Base-by-base conservation (phyloP, 2,329 filamentous ascomycete genomes). In the Myriosclerotinia curreyana region DNA sequence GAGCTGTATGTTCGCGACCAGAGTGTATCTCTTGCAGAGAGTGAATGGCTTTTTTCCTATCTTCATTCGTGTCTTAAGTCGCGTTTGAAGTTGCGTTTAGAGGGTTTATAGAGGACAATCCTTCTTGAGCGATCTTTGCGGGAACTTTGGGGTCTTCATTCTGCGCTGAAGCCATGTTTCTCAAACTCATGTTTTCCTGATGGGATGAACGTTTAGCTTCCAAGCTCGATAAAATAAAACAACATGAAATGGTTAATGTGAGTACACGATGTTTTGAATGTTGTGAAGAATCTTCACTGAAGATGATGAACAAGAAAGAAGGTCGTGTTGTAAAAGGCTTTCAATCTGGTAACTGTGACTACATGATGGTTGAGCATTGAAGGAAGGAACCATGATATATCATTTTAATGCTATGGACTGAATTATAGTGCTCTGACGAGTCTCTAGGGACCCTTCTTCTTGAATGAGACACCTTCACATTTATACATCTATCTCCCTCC, bases 351-450 rank as follows among this genome's bases (percentile, higher is more conserved):
- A 38, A 42, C 14, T 15, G 48, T 25, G 14, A 12, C 42, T 31
- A 36, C 31, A 1, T 11, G 1, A 14, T 34, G 20, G 46, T 8
- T 36, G 14, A n/a, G 20, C 12, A 48, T 12, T 31, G n/a, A 22
- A 48, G 31, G 55, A 59, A 59, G 31, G 55, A 6, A n/a, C 42
- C 42, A 59, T 59, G 14, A 17, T 22, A 25, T 36, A 34, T 36
- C 4, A 17, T 34, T 48, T 22, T 1, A 22, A 14, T 2, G 31
- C 5, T 15, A 9, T 9, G 5, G 3, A 14, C 14, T 17, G 25
- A 46, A 2, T 15, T 34, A 14, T 5, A 44, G 15, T 15, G 40
- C 11, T 28, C 7, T 15, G 40, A 14, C 14, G 20, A 44, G 12
- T 1, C 14, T 7, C 8, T 42, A 1, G 5, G 14, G 17, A 17